Conservation (phyloP, 169 alveolate species). For the Perkinsus marinus region DNA sequence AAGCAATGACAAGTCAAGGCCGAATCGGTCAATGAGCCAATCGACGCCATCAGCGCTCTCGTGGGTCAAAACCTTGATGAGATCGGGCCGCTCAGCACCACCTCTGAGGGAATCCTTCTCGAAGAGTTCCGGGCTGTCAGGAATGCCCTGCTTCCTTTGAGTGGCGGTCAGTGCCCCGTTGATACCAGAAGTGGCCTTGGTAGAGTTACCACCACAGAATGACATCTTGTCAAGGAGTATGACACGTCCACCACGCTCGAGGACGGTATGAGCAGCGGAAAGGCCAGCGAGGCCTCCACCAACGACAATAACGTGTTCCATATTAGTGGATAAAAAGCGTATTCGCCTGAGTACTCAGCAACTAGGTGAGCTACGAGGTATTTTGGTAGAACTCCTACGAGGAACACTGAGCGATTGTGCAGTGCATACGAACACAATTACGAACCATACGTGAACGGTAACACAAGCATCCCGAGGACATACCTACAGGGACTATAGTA, state of each 20-base stretch:
- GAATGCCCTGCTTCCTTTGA: constrained; percentile 14
- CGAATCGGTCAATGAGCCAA: constrained; percentile 11
- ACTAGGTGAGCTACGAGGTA: too few relatives aligned
- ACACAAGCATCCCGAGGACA: too few relatives aligned
- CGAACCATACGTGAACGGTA: too few relatives aligned
- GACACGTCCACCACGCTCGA: constrained; percentile 16
- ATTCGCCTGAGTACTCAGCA: too few relatives aligned
- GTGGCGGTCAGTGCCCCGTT: constrained; percentile 18
- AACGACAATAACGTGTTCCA: constrained; percentile 1
- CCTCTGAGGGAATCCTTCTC: constrained; percentile 15
- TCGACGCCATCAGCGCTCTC: constrained; percentile 3
- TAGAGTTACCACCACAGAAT: constrained; percentile 12
- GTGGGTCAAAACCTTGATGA: constrained; percentile 12
- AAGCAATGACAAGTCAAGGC: constrained; percentile 22
- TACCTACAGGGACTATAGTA: too few relatives aligned
- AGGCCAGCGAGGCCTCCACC: constrained; percentile 17
- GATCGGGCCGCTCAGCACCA: constrained; percentile 4
- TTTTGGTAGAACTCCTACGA: too few relatives aligned
- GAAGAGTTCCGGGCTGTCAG: constrained; percentile 17
- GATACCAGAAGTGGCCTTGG: constrained; percentile 36
- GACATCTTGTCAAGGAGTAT: constrained; percentile 5
- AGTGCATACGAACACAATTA: too few relatives aligned
- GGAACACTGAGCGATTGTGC: too few relatives aligned
- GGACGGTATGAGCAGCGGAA: constrained; percentile 6
- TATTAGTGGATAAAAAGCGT: too few relatives aligned